Conservation (phyloP, 2,329 filamentous ascomycete species). For the Colletotrichum sp. region DNA sequence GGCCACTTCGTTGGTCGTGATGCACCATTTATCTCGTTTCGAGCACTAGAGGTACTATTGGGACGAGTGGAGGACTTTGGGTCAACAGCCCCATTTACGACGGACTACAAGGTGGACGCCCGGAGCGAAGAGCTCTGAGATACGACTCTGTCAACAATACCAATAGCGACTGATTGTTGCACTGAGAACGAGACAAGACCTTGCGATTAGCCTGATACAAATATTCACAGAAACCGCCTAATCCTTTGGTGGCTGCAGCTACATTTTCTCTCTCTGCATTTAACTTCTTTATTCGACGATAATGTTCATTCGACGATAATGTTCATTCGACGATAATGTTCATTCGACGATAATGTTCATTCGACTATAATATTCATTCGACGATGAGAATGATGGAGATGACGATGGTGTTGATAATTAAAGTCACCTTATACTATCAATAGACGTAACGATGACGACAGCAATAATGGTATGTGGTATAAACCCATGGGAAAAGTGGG, state of each 20-base stretch:
- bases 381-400: not conserved
- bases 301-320: not conserved
- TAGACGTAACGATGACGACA: not conserved
- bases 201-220: not conserved
- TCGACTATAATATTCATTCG: no score
- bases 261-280: not conserved
- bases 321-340: not conserved
- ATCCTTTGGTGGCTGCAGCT: not conserved
- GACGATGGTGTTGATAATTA: not conserved
- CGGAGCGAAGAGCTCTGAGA: not conserved
- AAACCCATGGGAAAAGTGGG: not conserved
- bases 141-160: not conserved
- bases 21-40: slow-evolving; percentile 68
- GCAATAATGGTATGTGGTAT: no score
- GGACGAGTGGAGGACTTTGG: slow-evolving; percentile 62
- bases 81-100: not conserved
- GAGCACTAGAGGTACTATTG: slow-evolving; percentile 77
- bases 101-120: not conserved
- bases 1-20: slow-evolving; percentile 77
- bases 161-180: not conserved
- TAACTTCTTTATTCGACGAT: not conserved
- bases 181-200: not conserved
- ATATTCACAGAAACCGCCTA: not conserved
- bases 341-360: not conserved
- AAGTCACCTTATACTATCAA: not conserved